phyloP scores from a whole-genome alignment of 768 basidiomycete genomes.

The Naganishia kalamii region DNA sequence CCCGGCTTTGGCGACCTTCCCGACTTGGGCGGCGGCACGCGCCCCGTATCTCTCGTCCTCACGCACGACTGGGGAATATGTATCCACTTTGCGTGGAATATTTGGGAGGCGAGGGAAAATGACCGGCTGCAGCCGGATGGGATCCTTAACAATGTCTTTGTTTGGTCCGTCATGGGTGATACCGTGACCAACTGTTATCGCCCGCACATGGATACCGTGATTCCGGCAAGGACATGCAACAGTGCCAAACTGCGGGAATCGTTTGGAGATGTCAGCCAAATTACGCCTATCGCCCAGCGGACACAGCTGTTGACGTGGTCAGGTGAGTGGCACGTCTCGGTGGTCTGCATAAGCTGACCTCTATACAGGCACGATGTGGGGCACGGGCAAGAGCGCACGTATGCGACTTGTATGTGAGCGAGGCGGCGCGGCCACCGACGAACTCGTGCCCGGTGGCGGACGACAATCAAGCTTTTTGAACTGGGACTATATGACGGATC shows the following conservation, averaged over 20 bases:
- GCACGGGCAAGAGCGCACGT: slow-evolving; percentile 43
- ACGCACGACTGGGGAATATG: slow-evolving; percentile 48
- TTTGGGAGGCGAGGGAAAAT: slow-evolving; percentile 38
- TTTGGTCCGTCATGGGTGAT: slow-evolving; percentile 46
- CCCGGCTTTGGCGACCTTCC: slow-evolving; percentile 32
- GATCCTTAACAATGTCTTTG: slow-evolving; percentile 38
- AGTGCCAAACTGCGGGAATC: slow-evolving; percentile 32
- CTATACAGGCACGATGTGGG: slow-evolving; percentile 38
- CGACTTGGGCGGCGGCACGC: no score
- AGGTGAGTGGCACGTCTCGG: slow-evolving; percentile 14
- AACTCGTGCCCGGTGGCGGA: slow-evolving; percentile 33
- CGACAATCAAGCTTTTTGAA: slow-evolving; percentile 33
- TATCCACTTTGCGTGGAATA: slow-evolving; percentile 42
- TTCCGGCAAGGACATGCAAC: slow-evolving; percentile 44
- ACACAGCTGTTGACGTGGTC: slow-evolving; percentile 38
- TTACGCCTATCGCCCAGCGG: slow-evolving; percentile 37
- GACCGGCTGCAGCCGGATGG: slow-evolving; percentile 33
- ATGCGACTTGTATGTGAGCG: slow-evolving; percentile 39
- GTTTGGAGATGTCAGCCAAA: slow-evolving; percentile 33
- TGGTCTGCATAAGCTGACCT: background rate
- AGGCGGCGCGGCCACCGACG: slow-evolving; percentile 32
- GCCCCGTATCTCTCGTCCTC: slow-evolving; percentile 33
- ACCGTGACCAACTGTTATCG: slow-evolving; percentile 46
- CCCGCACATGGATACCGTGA: slow-evolving; percentile 45
- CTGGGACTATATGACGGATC: slow-evolving; percentile 44